Conservation (phyloP, 1,284 basidiomycete species). For the Ustilago loliicola region DNA sequence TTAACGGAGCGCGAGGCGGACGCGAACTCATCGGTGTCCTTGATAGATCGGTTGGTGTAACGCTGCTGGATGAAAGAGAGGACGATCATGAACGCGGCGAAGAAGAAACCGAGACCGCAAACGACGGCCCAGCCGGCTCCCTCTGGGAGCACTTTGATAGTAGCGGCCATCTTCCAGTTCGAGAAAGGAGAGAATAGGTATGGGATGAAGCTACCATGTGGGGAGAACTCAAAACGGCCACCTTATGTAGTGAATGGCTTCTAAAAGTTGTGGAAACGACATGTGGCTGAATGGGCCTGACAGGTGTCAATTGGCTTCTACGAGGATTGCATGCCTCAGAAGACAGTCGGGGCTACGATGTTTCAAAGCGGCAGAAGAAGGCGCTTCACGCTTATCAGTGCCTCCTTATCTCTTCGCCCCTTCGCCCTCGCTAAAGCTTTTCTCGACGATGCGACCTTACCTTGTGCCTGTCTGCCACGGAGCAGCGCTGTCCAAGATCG, state of each 20-base stretch:
- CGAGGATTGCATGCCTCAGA: neutral
- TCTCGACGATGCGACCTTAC: neutral
- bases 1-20: constrained; percentile 73
- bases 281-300: neutral
- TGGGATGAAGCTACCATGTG: neutral
- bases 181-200: neutral
- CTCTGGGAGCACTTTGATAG: constrained; percentile 56
- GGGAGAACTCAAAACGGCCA: neutral
- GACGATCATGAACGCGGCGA: constrained; percentile 61
- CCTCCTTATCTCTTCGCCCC: constrained; percentile 1
- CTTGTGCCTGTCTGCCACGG: neutral
- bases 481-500: constrained; percentile 5
- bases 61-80: constrained; percentile 63
- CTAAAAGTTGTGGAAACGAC: neutral
- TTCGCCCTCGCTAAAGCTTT: neutral
- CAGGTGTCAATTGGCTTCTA: neutral
- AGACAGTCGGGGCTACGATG: neutral
- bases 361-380: neutral
- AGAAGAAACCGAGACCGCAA: constrained; percentile 63
- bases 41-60: constrained; percentile 58
- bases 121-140: constrained; percentile 69
- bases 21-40: constrained; percentile 66
- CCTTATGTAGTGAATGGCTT: neutral
- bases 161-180: constrained; percentile 22
- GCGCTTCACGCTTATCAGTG: constrained; percentile 6